Evolutionary conservation across 1,139 yeast species (phyloP).

Genomic region (Pichia sp.): DNA sequence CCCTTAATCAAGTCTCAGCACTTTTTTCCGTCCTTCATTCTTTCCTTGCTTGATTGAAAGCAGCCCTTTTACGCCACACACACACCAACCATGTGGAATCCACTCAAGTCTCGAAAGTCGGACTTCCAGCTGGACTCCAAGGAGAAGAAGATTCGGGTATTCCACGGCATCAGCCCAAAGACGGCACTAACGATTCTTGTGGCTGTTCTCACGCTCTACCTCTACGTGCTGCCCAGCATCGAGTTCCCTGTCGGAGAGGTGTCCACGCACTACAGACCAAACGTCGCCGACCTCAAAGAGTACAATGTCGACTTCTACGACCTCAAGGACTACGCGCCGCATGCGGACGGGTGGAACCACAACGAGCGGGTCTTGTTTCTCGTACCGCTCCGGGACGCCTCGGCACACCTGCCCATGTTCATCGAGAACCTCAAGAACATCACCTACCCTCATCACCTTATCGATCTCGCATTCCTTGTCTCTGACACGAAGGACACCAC

Average conservation of each 20-base stretch:
- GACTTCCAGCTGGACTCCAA: not conserved
- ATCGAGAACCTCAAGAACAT: slow-evolving; percentile 53
- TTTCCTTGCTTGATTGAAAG: no score
- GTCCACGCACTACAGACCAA: slow-evolving; percentile 7
- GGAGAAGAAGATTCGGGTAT: not conserved
- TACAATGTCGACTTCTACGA: slow-evolving; percentile 48
- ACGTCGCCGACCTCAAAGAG: not conserved
- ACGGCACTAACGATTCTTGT: not conserved
- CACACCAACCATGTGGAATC: slow-evolving; percentile 3
- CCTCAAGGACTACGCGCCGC: slow-evolving; percentile 45
- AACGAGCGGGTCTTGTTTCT: slow-evolving; percentile 53
- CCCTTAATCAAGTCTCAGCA: no score
- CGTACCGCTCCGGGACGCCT: slow-evolving; percentile 58
- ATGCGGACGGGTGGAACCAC: slow-evolving; percentile 50
- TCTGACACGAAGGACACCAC: slow-evolving; percentile 58
- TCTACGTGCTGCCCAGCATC: not conserved
- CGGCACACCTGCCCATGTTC: slow-evolving; percentile 58
- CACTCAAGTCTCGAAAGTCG: not conserved
- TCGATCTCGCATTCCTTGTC: slow-evolving; percentile 55
- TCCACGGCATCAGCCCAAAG: not conserved
- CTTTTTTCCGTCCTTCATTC: no score
- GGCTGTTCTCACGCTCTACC: not conserved
- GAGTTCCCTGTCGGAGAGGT: no score
- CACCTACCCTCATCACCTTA: slow-evolving; percentile 53
- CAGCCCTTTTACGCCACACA: no score